phyloP scores from a whole-genome alignment of 768 basidiomycete genomes.

The Naganishia onofrii region DNA sequence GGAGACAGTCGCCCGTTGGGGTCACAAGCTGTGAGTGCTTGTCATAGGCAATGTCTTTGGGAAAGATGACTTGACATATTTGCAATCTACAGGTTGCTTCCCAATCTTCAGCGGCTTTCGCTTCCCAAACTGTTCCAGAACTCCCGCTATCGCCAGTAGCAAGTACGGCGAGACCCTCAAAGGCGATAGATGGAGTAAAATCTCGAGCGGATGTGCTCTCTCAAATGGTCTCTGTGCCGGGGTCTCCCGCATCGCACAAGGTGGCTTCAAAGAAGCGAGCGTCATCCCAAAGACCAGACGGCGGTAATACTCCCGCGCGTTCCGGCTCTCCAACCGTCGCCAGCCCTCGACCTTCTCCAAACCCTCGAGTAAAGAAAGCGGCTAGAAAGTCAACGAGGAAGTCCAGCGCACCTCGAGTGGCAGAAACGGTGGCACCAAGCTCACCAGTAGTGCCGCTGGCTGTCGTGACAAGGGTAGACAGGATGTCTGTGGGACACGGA shows the following conservation, averaged over 20 bases:
- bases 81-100: neutral
- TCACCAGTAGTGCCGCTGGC: conserved; percentile 13
- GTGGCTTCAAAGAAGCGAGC: conserved; percentile 14
- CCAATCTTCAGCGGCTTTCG: conserved; percentile 7
- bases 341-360: conserved; percentile 7
- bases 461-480: neutral
- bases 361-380: conserved; percentile 6
- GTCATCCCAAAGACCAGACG: conserved; percentile 3
- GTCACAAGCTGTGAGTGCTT: neutral
- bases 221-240: neutral
- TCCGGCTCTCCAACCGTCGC: neutral
- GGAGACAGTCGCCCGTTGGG: neutral
- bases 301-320: neutral
- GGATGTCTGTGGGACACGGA: neutral
- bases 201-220: neutral
- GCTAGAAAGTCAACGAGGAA: conserved; percentile 9
- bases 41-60: neutral
- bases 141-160: neutral
- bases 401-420: neutral
- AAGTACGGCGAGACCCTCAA: neutral
- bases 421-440: neutral
- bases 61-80: neutral
- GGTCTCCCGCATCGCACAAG: neutral
- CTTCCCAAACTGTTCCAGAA: conserved; percentile 5
- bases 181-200: neutral